Conservation (phyloP, 257 asterid genomes). For the Voacanga thouarsii region DNA sequence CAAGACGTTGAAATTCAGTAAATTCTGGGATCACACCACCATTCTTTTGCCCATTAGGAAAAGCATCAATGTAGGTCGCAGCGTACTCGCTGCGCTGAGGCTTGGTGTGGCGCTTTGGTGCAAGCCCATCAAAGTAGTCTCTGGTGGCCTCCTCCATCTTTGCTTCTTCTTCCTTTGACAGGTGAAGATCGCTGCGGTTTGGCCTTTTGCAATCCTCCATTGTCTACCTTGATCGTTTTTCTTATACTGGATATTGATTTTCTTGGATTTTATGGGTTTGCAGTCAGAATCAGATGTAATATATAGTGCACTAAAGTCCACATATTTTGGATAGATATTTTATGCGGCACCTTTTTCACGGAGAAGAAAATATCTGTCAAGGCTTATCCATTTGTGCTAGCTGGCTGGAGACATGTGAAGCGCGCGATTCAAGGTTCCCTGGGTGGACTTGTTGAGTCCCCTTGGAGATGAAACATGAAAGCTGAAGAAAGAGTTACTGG, state of each 20-base stretch:
- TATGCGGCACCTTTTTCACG: neutral
- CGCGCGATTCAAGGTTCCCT: too few species aligned
- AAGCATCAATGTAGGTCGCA: slow-evolving; percentile 47
- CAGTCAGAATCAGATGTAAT: neutral
- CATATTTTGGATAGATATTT: slow-evolving; percentile 16
- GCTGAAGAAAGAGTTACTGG: too few species aligned
- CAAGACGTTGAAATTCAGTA: slow-evolving; percentile 58
- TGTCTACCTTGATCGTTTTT: neutral
- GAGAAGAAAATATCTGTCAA: slow-evolving; percentile 11
- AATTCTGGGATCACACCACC: slow-evolving; percentile 47
- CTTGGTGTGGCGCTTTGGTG: slow-evolving; percentile 86
- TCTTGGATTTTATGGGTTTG: neutral
- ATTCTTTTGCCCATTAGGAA: slow-evolving; percentile 17
- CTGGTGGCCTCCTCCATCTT: slow-evolving; percentile 60
- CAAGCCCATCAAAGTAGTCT: slow-evolving; percentile 56
- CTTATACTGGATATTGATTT: neutral
- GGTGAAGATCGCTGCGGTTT: slow-evolving; percentile 73
- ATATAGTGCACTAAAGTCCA: neutral
- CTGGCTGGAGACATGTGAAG: neutral
- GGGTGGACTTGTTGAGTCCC: too few species aligned
- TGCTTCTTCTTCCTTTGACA: slow-evolving; percentile 59
- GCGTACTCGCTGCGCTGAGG: slow-evolving; percentile 91
- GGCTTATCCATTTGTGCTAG: slow-evolving; percentile 8
- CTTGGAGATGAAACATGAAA: too few species aligned
- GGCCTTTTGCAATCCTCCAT: slow-evolving; percentile 37